These are phyloP conservation scores for Auricularia heimuer DNA, from an alignment of 768 basidiomycete species.

Conservation along the genomic window DNA sequence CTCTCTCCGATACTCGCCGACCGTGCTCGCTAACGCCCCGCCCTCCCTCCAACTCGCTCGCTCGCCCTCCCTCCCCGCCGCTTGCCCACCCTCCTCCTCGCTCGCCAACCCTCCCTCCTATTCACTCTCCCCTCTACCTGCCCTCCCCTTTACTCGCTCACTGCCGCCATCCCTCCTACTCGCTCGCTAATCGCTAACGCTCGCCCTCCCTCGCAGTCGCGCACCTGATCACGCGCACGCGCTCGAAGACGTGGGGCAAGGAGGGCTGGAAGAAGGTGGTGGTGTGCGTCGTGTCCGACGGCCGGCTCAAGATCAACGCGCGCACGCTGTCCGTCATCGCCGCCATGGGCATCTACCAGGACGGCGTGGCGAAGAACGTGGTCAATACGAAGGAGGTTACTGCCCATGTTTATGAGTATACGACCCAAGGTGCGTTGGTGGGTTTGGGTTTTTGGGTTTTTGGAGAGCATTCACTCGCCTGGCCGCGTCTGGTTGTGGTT, in stretches of 20 bases:
- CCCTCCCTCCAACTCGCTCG: too few relatives aligned
- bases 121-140: too few relatives aligned
- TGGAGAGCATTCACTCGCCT: too few relatives aligned
- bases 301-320: slow-evolving; percentile 74
- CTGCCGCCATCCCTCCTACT: too few relatives aligned
- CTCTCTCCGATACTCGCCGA: too few relatives aligned
- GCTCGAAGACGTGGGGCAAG: slow-evolving; percentile 92
- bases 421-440: slow-evolving; percentile 63
- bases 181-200: not conserved
- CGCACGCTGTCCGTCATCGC: slow-evolving; percentile 80
- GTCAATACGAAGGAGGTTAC: slow-evolving; percentile 76
- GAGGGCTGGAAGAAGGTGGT: slow-evolving; percentile 99
- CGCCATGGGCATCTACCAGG: slow-evolving; percentile 91
- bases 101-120: too few relatives aligned
- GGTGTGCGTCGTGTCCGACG: slow-evolving; percentile 85
- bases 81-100: too few relatives aligned
- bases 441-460: too few relatives aligned
- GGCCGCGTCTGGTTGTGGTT: too few relatives aligned
- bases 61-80: too few relatives aligned
- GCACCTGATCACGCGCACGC: slow-evolving; percentile 75
- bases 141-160: too few relatives aligned
- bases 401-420: slow-evolving; percentile 91
- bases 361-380: slow-evolving; percentile 80
- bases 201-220: slow-evolving; percentile 36
- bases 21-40: too few relatives aligned